phyloP scores from a whole-genome alignment of 169 alveolate genomes.

The Plasmodium cynomolgi region DNA sequence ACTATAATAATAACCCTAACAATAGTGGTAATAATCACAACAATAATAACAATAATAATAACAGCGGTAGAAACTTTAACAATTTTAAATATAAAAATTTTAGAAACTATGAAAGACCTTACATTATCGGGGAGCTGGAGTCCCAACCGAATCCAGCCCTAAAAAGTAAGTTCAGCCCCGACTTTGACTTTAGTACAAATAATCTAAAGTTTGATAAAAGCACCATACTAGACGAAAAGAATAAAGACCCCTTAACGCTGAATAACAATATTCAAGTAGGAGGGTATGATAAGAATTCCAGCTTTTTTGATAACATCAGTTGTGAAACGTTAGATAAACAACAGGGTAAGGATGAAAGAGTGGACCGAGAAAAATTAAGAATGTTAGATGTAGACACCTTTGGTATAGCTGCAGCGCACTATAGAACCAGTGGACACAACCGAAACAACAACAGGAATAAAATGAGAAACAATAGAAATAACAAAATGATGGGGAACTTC shows the following conservation, averaged over 20 bases:
- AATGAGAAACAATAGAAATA: constrained; percentile 30
- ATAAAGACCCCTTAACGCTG: constrained; percentile 4
- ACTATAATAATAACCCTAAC: constrained; percentile 10
- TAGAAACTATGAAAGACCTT: constrained; percentile 63
- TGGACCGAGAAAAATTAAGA: constrained; percentile 83
- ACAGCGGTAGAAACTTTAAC: constrained; percentile 45
- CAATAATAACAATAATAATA: constrained; percentile 14
- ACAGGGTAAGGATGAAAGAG: constrained; percentile 75
- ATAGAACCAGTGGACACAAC: constrained; percentile 68
- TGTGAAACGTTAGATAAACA: constrained; percentile 63
- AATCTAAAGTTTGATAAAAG: constrained; percentile 57
- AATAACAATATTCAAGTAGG: constrained; percentile 52
- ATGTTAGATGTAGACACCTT: constrained; percentile 85
- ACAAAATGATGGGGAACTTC: constrained; percentile 36
- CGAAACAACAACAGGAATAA: constrained; percentile 74
- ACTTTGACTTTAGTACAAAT: constrained; percentile 68
- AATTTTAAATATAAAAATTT: constrained; percentile 51
- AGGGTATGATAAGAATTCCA: constrained; percentile 83
- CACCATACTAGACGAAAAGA: constrained; percentile 62
- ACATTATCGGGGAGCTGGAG: constrained; percentile 69
- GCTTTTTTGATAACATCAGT: constrained; percentile 86
- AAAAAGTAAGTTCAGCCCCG: constrained; percentile 70
- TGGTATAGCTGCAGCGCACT: constrained; percentile 82
- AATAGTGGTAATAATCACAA: not conserved
- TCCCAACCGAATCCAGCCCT: constrained; percentile 71